Base-by-base conservation (phyloP, 306 rosid species). In the Gastrolobium villosum region DNA sequence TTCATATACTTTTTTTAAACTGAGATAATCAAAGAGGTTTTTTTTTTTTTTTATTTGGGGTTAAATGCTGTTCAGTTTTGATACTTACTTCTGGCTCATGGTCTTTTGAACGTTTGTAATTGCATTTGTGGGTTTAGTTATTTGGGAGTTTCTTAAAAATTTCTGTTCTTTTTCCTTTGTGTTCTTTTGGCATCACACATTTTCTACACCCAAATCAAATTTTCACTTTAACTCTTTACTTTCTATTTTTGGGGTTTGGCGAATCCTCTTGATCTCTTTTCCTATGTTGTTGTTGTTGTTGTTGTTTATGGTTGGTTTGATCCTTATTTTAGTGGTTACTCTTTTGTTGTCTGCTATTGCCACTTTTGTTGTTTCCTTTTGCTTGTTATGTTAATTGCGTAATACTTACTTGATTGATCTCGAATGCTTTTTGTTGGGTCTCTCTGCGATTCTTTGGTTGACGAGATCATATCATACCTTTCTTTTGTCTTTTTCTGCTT, bases 401-500 rank as follows among this genome's bases (percentile, higher is more conserved):
- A 78, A 71, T 80, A 57, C 79, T 65, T 53, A 81, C 80, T 76
- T 55, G 85, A 80, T 77, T 68, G 81, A 67, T 77, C 83, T 53
- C 69, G 61, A 36, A 30, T 66, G 49, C 62, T 65, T 13, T 80
- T 84, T 79, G 80, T 50, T 60, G 48, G 60, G 45, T 73, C 46
- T 40, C 59, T 44, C 39, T 76, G 81, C 78, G 72, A 61, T 78
- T 79, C 79, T 77, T 77, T 61, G 78, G 81, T 84, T 79, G 93
- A 78, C 90, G 77, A 83, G 65, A 91, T 86, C 81, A 50, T 75
- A 75, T 65, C 86, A 83, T 70, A 74, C 73, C 64, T 87, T 82
- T 60, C 65, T 80, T 84, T 87, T 78, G 90, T 84, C 95, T 76
- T 86, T 91, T 88, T 88, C 89, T 84, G 80, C 93, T 89, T 89